phyloP scores from a whole-genome alignment of 306 rosid genomes.

The Ziziphus jujuba region DNA sequence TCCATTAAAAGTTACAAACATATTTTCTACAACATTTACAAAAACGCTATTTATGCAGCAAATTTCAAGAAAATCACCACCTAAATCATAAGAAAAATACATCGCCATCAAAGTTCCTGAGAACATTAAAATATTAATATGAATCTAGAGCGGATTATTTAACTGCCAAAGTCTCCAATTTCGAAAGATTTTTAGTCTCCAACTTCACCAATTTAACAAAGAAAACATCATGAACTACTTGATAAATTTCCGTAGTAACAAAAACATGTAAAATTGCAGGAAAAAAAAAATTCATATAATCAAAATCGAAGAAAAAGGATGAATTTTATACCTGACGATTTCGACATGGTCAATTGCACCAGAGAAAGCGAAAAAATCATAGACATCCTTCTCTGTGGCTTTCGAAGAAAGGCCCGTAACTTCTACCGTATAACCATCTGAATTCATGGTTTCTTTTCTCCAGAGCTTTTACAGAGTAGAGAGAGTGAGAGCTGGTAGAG shows the following conservation, averaged over 20 bases:
- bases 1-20: not conserved
- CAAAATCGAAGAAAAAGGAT: not conserved
- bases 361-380: slow-evolving; percentile 76
- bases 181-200: no score
- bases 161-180: no score
- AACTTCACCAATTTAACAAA: not conserved
- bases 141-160: no score
- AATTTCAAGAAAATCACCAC: no score
- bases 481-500: not conserved
- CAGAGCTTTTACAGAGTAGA: not conserved
- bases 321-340: slow-evolving; percentile 60
- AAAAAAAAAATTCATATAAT: not conserved
- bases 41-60: not conserved
- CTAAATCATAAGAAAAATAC: no score
- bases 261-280: not conserved
- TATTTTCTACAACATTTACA: slow-evolving; percentile 10
- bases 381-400: slow-evolving; percentile 70
- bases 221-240: not conserved
- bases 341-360: slow-evolving; percentile 70
- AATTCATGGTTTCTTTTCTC: slow-evolving; percentile 34
- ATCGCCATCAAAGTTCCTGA: no score
- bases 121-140: no score
- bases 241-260: no score
- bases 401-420: slow-evolving; percentile 79
- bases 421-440: slow-evolving; percentile 63